Conservation (phyloP, 768 basidiomycete species). For the Favolaschia claudopus region DNA sequence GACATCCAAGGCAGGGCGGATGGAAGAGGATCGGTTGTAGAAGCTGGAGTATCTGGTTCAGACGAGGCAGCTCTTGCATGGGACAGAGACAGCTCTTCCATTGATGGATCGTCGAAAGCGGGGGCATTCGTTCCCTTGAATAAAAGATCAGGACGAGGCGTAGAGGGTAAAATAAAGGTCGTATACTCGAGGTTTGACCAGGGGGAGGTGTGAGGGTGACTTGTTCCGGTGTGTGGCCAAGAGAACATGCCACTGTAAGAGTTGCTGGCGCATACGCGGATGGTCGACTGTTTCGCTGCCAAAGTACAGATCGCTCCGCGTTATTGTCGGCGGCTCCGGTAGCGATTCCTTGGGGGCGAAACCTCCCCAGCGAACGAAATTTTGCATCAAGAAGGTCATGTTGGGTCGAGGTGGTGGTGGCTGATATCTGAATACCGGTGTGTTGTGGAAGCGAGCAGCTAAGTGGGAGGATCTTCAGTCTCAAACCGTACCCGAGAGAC, state of each 20-base stretch:
- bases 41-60: too few species aligned
- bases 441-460: not conserved
- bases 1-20: too few species aligned
- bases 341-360: slow-evolving; percentile 21
- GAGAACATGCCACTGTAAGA: not conserved
- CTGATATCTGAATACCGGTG: not conserved
- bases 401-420: not conserved
- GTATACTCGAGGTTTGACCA: too few species aligned
- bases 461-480: not conserved
- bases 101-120: too few species aligned
- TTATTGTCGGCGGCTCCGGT: not conserved
- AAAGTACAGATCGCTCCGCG: not conserved
- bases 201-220: too few species aligned
- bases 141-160: too few species aligned
- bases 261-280: slow-evolving; percentile 10
- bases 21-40: too few species aligned
- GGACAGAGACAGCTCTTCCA: too few species aligned
- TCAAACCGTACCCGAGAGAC: not conserved
- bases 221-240: not conserved
- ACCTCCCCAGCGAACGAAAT: slow-evolving; percentile 31
- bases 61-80: too few species aligned
- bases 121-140: too few species aligned
- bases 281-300: not conserved
- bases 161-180: too few species aligned
- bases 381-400: not conserved